Evolutionary conservation across 139 green algal genomes (phyloP), one percentile per base, ranked within the genome.

Genomic region (Coccomyxa sp.): DNA sequence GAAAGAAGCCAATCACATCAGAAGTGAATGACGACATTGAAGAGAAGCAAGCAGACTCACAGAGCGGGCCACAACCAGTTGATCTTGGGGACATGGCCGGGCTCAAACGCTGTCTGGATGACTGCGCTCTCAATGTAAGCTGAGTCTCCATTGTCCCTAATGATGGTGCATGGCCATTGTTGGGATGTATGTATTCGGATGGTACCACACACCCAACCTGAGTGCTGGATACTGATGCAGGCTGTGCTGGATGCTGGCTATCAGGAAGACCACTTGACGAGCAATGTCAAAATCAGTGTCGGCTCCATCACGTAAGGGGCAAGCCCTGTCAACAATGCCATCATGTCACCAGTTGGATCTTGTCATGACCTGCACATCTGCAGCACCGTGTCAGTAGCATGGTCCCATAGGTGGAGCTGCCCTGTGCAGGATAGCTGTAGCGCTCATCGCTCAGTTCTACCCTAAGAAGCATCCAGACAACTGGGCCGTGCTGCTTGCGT

Each of bases 391-490:
- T 64, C 37, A 37, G 22, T 64, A 12, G 29, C 10, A 8, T 12
- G 34, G 7, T 36, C 22, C 8, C 8, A 36, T n/a, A 18, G 1
- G 27, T 27, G 27, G 16, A 18, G 35, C 69, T 29, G 9, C 8
- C 39, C 24, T 22, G 31, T 78, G 74, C 89, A 95, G 91, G 39
- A 91, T 91, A 68, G 81, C 24, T 0, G 38, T 89, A 4, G 92
- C 91, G 7, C 44, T 89, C 38, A 81, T 92, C n/a, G 85, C 89
- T 1, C 92, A 96, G 75, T 96, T 95, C 79, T 92, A 88, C 33
- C 88, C 89, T 0, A 84, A 86, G 31, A 94, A 95, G 81, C 87
- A 91, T 39, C 90, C 88, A 0, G 82, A 70, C 37, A 91, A 86
- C 77, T 92, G 82, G 79, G 87, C 74, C 76, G 68, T 82, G 10